Base-by-base conservation (phyloP, 1,139 yeast genomes). In the Groenewaldozyma sp. region DNA sequence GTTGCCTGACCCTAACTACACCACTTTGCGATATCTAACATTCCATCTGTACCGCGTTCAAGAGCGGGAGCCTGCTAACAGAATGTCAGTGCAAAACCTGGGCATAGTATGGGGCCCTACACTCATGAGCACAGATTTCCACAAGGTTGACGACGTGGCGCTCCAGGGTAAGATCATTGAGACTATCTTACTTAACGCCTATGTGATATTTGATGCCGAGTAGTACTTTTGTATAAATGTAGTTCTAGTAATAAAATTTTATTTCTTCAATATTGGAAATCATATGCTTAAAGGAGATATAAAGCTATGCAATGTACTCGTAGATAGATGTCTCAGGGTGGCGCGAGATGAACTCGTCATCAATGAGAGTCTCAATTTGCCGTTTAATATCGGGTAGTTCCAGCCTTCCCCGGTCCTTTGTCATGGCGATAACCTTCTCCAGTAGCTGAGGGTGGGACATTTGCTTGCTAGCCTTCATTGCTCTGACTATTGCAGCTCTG, bases 31-130 rank as follows among this genome's bases (percentile, higher is more conserved):
- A 51, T 76, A 86, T 29, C 67, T 91, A 47, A 68, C 87, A 3
- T 84, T 88, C 68, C 98, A 91, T 59, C 71, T 91, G 49, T 78
- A 82, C 50, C 74, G 80, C 40, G 80, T 91, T 6, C 77, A 82
- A 24, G 71, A 74, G 20, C 71, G 78, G 44, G 80, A 78, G 53
- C 68, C 71, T 11, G 54, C 63, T 28, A 86, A 86, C 55, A 71
- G 93, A 56, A 91, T 91, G 98, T 77, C 78, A 35, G 70, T 78
- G 39, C 80, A 78, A 53, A 79, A 81, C 42, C 62, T 88, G 51
- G 82, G 94, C 35, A 82, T 82, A 37, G 86, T 88, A 38, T 91
- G 98, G 97, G 96, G 96, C 0, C 95, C 95, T 10, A 84, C 86
- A 2, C 63, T 91, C 37, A 71, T 91, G 57, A 68, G 76, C 22